phyloP scores from a whole-genome alignment of 2,329 filamentous ascomycete species.

The Endocalyx cinctus region DNA sequence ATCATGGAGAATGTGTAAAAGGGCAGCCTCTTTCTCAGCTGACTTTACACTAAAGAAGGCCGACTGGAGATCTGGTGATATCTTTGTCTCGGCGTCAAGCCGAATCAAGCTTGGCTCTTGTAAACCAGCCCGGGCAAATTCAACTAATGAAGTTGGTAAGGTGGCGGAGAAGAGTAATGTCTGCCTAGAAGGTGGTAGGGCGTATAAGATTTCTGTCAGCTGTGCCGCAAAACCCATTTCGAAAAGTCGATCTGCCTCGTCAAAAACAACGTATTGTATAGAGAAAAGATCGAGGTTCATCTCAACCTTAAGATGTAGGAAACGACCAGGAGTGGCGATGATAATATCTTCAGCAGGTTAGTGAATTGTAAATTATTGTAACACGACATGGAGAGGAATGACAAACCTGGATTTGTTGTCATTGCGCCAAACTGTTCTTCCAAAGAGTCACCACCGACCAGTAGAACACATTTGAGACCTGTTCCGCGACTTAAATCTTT shows the following conservation, averaged over 20 bases:
- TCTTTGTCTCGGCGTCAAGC: constrained; percentile 89
- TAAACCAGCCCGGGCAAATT: constrained; percentile 89
- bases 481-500: constrained; percentile 91
- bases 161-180: constrained; percentile 95
- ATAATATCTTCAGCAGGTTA: too few relatives aligned
- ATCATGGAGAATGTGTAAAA: constrained; percentile 84
- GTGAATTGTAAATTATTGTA: too few relatives aligned
- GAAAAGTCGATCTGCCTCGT: constrained; percentile 94
- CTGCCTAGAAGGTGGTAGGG: constrained; percentile 77
- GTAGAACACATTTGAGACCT: constrained; percentile 72
- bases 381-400: too few relatives aligned
- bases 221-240: constrained; percentile 98
- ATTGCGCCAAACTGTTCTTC: constrained; percentile 94
- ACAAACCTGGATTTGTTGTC: constrained; percentile 87
- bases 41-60: constrained; percentile 93
- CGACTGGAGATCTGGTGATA: constrained; percentile 92
- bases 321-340: constrained; percentile 94
- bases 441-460: constrained; percentile 91
- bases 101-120: constrained; percentile 89
- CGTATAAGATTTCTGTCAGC: constrained; percentile 86
- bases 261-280: constrained; percentile 91
- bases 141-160: constrained; percentile 86
- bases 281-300: constrained; percentile 91
- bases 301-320: constrained; percentile 93
- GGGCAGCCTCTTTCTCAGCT: constrained; percentile 86